Evolutionary conservation across 768 basidiomycete species (phyloP).

Genomic region (Podaxis carcinomalis): DNA sequence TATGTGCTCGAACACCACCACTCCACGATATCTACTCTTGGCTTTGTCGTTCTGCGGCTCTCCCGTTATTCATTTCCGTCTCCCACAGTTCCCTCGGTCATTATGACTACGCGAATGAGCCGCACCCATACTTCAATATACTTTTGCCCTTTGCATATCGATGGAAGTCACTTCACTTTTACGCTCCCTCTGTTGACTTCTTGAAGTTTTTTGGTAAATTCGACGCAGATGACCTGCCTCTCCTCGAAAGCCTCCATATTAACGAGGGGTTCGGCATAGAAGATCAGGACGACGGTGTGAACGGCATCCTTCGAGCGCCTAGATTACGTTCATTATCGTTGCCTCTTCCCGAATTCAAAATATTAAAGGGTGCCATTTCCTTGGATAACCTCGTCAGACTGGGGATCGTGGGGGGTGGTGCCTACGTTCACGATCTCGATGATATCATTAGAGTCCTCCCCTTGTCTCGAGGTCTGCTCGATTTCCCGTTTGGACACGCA

Average conservation of each 20-base stretch:
- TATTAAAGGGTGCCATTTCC: not conserved
- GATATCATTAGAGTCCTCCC: not conserved
- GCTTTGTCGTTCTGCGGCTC: not conserved
- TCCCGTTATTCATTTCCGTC: constrained; percentile 1
- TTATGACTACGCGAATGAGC: no score
- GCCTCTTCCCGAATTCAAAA: not conserved
- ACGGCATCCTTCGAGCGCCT: no score
- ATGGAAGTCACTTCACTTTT: no score
- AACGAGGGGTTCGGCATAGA: no score
- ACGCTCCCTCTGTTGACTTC: no score
- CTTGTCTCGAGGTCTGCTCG: not conserved
- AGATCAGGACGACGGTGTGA: no score
- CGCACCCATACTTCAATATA: no score
- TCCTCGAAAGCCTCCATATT: no score
- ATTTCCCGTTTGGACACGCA: not conserved
- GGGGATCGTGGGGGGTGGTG: not conserved
- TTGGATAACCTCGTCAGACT: not conserved
- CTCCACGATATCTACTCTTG: not conserved
- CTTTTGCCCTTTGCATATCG: no score
- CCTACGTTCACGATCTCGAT: not conserved
- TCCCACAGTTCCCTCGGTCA: not conserved
- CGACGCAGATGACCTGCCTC: no score
- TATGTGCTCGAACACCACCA: not conserved
- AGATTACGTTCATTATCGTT: no score
- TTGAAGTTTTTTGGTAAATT: no score